phyloP scores from a whole-genome alignment of 345 rosid genomes.

The Salix viminalis region DNA sequence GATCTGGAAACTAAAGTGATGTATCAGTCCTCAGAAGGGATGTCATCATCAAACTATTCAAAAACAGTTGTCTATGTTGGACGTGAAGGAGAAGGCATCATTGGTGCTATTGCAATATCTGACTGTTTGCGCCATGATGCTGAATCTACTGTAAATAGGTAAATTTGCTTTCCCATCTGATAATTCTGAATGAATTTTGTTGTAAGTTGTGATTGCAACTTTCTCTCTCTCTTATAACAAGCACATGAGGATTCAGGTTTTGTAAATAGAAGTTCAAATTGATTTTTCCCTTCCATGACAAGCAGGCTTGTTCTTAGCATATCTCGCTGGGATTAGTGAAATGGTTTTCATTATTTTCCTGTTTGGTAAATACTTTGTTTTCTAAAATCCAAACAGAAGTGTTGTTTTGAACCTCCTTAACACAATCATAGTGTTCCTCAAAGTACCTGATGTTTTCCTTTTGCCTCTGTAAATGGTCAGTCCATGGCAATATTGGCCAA shows the following conservation, averaged over 20 bases:
- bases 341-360: background rate
- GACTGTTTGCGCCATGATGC: constrained; percentile 82
- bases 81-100: constrained; percentile 76
- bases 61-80: constrained; percentile 84
- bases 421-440: background rate
- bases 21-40: constrained; percentile 33
- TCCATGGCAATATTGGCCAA: background rate
- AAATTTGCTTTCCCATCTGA: constrained; percentile 5
- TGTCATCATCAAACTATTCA: constrained; percentile 52
- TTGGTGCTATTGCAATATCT: constrained; percentile 83
- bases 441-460: background rate
- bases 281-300: background rate
- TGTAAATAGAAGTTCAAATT: background rate
- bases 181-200: background rate
- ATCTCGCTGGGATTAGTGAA: background rate
- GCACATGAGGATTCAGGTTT: background rate
- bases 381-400: background rate
- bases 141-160: constrained; percentile 70
- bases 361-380: background rate
- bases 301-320: background rate
- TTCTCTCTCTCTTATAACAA: background rate
- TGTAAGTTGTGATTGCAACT: background rate
- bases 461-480: background rate
- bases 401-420: background rate
- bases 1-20: constrained; percentile 44